Evolutionary conservation across 78 protist species (phyloP).

Genomic region (Tieghemostelium lacteum): DNA sequence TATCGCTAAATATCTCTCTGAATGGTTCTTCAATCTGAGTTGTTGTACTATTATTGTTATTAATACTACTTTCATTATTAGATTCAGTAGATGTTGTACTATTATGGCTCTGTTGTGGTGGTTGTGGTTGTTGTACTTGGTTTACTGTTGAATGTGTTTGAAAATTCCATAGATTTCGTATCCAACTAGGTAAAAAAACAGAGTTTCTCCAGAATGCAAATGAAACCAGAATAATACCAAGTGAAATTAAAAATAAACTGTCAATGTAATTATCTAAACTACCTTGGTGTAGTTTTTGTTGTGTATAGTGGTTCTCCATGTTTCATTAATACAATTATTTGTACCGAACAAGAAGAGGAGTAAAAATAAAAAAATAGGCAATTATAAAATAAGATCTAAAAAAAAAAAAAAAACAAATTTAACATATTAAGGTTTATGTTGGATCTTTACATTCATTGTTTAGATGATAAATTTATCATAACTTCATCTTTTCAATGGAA

Average conservation of each 20-base stretch:
- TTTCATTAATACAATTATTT: background rate
- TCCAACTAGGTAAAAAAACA: background rate
- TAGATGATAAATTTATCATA: too few species aligned
- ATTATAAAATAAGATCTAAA: background rate
- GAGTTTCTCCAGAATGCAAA: slow-evolving; percentile 12
- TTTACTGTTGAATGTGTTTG: background rate
- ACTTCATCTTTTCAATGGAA: too few species aligned
- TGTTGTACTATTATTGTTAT: slow-evolving; percentile 1
- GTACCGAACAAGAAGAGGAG: background rate
- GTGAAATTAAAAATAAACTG: background rate
- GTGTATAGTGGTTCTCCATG: background rate
- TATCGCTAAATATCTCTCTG: slow-evolving; percentile 20
- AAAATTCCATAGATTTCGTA: background rate
- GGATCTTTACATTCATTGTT: background rate
- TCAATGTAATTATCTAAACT: background rate
- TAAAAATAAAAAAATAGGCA: background rate
- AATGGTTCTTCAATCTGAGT: background rate
- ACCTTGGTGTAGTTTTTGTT: background rate
- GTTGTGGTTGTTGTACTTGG: background rate
- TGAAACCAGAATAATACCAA: background rate
- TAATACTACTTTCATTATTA: background rate
- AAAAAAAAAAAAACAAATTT: background rate
- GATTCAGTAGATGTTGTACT: background rate
- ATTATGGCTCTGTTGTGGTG: background rate
- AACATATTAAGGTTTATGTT: background rate